These are phyloP conservation scores for Neocatenulostroma microsporum DNA, from an alignment of 2,329 filamentous ascomycete genomes.

Conservation along the genomic window DNA sequence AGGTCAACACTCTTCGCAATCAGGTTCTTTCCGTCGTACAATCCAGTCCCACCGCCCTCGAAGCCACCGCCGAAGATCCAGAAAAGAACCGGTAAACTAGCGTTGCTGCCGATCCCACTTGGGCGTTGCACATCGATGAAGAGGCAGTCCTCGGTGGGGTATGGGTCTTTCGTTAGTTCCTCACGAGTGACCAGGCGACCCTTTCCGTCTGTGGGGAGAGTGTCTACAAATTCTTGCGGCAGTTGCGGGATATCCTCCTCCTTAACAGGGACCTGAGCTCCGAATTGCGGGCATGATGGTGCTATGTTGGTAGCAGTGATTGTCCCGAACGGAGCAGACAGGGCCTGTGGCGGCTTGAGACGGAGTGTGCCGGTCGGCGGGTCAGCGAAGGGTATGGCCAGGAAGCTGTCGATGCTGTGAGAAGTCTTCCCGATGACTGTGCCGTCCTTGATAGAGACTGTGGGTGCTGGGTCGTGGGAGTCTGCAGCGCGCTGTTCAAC, in stretches of 20 bases:
- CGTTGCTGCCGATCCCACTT: constrained; percentile 27
- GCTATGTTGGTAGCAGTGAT: constrained; percentile 53
- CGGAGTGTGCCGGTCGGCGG: constrained; percentile 59
- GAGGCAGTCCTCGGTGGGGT: constrained; percentile 38
- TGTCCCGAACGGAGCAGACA: constrained; percentile 52
- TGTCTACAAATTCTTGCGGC: constrained; percentile 32
- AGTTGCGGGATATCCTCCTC: no score
- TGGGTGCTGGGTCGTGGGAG: no score
- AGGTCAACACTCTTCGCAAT: constrained; percentile 37
- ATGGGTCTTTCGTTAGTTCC: constrained; percentile 31
- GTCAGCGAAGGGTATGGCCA: constrained; percentile 67
- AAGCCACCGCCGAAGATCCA: constrained; percentile 44
- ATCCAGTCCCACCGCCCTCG: constrained; percentile 31
- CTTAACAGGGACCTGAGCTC: constrained; percentile 36
- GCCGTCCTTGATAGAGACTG: constrained; percentile 49
- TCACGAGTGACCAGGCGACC: constrained; percentile 34
- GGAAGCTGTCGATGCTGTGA: constrained; percentile 57
- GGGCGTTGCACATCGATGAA: constrained; percentile 33
- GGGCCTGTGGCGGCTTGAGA: constrained; percentile 58
- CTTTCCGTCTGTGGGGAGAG: no score
- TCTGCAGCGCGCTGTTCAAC: no score
- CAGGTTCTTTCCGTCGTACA: constrained; percentile 36
- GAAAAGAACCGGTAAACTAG: constrained; percentile 41
- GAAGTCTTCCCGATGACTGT: constrained; percentile 47
- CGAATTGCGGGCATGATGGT: constrained; percentile 65